Conservation (phyloP, 495 filamentous ascomycete species). For the Xylaria flabelliformis region DNA sequence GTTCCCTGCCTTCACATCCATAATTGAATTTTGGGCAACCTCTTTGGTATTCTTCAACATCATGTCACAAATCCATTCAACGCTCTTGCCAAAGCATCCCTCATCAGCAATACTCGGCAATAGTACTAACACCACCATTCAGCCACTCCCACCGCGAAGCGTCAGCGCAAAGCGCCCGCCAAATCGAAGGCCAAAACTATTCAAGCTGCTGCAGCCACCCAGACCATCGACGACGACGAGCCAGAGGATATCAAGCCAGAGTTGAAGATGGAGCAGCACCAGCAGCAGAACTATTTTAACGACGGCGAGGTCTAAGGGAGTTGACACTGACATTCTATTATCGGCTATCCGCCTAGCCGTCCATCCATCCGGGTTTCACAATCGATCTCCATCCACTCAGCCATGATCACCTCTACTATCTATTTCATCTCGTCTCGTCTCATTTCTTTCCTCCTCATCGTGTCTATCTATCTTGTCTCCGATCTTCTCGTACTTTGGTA, state of each 20-base stretch:
- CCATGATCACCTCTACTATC: neutral
- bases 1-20: neutral
- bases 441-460: neutral
- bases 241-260: neutral
- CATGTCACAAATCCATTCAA: neutral
- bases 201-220: neutral
- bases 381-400: neutral
- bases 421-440: neutral
- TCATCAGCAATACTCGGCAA: neutral
- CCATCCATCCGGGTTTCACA: neutral
- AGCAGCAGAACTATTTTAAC: neutral
- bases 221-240: neutral
- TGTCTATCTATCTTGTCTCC: neutral
- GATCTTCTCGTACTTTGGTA: neutral
- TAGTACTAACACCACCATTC: neutral
- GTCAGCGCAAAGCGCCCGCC: neutral
- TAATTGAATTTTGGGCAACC: too few relatives aligned
- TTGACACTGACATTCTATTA: too few relatives aligned
- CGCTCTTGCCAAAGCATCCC: neutral
- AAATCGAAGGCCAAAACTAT: neutral
- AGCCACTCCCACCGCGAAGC: slow-evolving; percentile 10
- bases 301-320: neutral
- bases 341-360: neutral
- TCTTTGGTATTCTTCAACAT: neutral
- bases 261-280: neutral